Evolutionary conservation across 2,329 filamentous ascomycete species (phyloP), one percentile per base, ranked within the genome.

Genomic region (Fusarium sp.): DNA sequence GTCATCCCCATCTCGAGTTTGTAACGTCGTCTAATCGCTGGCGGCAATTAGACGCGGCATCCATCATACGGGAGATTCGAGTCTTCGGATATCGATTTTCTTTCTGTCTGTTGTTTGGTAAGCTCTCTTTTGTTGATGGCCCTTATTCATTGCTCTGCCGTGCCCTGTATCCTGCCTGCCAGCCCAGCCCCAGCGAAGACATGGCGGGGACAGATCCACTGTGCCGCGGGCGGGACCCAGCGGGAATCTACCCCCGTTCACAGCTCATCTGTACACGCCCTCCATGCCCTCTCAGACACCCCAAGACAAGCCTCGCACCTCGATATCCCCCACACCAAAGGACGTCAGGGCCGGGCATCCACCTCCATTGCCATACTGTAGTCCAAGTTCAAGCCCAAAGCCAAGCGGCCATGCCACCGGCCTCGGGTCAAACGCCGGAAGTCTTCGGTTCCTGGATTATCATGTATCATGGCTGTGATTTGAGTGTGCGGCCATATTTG

Each of bases 341-440:
- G 58, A 31, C 33, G 42, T 67, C 50, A 69, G 58, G 39, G 49
- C 69, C 71, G 63, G 66, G 49, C 60, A 61, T 63, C 47, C 62
- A 66, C 57, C 23, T 55, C 54, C 53, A 59, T 36, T 33, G 6
- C 33, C 15, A 35, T 35, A n/a, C n/a, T n/a, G n/a, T n/a, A 35
- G n/a, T 59, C 55, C 54, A 31, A 59, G 31, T 29, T n/a, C 33
- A 39, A 29, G 49, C 11, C 57, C 58, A 41, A 41, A 41, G 21
- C 13, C 42, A 29, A 35, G 59, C 18, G 47, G 46, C 56, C 43
- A 53, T 61, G 58, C 41, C 48, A 63, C 58, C 63, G 66, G 58
- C 70, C 63, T 70, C 72, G 66, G 72, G 49, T 67, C 67, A 58
- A 66, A 52, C 33, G 52, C 65, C 72, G 70, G 72, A 69, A 63